These are phyloP conservation scores for Ophioceras dolichostomum DNA, from an alignment of 2,329 filamentous ascomycete species.

Conservation along the genomic window DNA sequence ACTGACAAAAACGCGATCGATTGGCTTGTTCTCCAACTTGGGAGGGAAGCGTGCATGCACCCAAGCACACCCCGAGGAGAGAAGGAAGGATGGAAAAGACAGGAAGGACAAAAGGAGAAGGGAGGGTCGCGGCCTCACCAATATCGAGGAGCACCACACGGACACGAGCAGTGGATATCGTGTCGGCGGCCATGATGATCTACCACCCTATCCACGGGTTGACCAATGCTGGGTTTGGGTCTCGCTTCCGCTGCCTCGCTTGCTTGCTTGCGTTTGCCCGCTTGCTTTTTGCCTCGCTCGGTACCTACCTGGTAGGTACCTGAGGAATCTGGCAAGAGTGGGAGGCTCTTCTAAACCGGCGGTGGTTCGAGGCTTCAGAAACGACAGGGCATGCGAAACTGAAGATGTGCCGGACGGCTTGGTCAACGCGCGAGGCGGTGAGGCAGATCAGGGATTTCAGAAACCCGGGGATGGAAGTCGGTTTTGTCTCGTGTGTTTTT, in stretches of 20 bases:
- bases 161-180: slow-evolving; percentile 11
- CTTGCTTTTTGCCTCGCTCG: too few relatives aligned
- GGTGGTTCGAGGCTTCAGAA: neutral
- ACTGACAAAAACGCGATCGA: neutral
- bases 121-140: slow-evolving; percentile 30
- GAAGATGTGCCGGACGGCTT: neutral
- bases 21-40: neutral
- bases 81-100: neutral
- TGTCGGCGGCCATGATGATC: slow-evolving; percentile 1
- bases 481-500: too few relatives aligned
- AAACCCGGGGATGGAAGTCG: too few relatives aligned
- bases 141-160: slow-evolving; percentile 45
- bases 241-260: too few relatives aligned
- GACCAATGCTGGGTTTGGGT: too few relatives aligned
- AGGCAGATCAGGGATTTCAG: slow-evolving; percentile 2
- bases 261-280: too few relatives aligned
- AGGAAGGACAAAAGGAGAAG: neutral
- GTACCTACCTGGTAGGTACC: too few relatives aligned
- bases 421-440: slow-evolving; percentile 1
- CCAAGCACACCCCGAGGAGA: too few relatives aligned
- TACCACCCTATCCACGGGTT: too few relatives aligned
- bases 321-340: too few relatives aligned
- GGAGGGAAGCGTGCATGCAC: neutral
- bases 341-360: too few relatives aligned
- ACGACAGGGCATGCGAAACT: neutral